Percentiles rank a stretch among this genome's conserved stretches.
Conservation (phyloP, 129 eudicot species). For the Lactuca sativa region DNA sequence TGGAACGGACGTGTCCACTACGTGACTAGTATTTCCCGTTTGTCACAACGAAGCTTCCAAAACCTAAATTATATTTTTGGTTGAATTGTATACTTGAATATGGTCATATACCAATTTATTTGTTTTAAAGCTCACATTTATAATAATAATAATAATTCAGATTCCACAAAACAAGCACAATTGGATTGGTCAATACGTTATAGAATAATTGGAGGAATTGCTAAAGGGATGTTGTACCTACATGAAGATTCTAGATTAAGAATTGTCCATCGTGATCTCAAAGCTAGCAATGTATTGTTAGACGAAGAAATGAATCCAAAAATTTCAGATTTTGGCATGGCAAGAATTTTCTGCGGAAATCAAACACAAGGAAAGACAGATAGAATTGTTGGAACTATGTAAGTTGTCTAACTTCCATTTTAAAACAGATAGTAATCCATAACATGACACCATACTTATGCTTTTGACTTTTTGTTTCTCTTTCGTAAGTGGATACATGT, state of each 20-base stretch:
- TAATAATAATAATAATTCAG: constrained; percentile 11
- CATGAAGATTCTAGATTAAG: constrained; percentile 32
- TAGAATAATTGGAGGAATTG: constrained; percentile 38
- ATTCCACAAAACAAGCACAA: constrained; percentile 12
- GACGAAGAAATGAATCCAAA: constrained; percentile 30
- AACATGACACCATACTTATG: background rate
- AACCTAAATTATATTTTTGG: background rate
- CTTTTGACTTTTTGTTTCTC: background rate
- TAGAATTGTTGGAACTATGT: constrained; percentile 29
- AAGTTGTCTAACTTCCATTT: constrained; percentile 2
- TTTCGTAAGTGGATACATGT: constrained; percentile 21
- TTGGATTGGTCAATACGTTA: constrained; percentile 34
- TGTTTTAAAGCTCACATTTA: background rate
- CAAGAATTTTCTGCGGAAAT: constrained; percentile 24
- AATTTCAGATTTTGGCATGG: constrained; percentile 29
- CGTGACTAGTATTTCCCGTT: background rate
- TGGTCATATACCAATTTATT: background rate
- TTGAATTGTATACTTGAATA: background rate
- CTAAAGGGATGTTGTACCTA: constrained; percentile 38
- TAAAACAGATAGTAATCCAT: too few species aligned
- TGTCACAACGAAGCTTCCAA: background rate
- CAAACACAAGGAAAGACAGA: constrained; percentile 26
- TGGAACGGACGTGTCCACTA: background rate
- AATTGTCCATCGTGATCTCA: constrained; percentile 34
- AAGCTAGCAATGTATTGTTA: constrained; percentile 28